Evolutionary conservation across 2,329 filamentous ascomycete genomes (phyloP).

Genomic region (Alternaria consortialis): DNA sequence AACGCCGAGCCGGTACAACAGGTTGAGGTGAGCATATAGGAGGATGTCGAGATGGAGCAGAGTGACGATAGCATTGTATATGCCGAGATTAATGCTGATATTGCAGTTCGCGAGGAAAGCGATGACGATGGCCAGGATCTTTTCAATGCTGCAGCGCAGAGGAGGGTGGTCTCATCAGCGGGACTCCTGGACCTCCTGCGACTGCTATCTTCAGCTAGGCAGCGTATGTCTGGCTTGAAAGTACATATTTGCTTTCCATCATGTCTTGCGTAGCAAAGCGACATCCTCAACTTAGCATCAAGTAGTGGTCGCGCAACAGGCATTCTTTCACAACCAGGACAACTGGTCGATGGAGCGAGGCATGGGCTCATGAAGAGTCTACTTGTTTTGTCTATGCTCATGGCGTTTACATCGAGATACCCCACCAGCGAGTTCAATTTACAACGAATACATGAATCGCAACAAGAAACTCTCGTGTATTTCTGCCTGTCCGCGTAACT

Average conservation of each 20-base stretch:
- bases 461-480: neutral
- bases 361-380: accelerated
- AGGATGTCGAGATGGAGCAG: neutral
- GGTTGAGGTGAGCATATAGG: neutral
- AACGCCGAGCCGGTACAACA: neutral
- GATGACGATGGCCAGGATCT: neutral
- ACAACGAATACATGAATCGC: neutral
- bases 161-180: neutral
- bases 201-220: conserved; percentile 1
- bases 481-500: neutral
- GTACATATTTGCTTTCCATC: neutral
- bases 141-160: neutral
- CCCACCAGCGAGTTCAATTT: no score
- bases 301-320: neutral
- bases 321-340: neutral
- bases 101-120: neutral
- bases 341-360: accelerated
- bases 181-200: neutral
- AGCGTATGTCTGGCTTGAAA: neutral
- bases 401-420: neutral
- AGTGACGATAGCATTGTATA: neutral
- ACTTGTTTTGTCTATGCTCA: neutral
- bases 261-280: neutral
- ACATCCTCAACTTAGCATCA: neutral
- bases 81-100: neutral